phyloP scores from a whole-genome alignment of 2,329 filamentous ascomycete genomes.

The Cladosporium sp. region DNA sequence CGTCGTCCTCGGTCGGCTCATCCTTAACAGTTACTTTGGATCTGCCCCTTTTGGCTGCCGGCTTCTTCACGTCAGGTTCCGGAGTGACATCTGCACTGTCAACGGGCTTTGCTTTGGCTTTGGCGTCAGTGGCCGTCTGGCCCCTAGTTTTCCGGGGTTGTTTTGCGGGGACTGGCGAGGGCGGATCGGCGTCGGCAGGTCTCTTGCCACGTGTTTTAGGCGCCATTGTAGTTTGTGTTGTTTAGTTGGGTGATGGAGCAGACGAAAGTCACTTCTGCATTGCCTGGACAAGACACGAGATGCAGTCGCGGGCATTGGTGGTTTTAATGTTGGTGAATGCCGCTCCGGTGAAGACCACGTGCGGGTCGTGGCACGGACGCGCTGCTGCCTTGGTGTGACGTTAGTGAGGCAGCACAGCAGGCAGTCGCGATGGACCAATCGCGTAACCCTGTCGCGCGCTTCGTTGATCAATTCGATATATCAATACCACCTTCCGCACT shows the following conservation, averaged over 20 bases:
- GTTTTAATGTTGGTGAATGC: neutral
- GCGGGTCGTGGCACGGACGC: neutral
- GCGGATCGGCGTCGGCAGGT: neutral
- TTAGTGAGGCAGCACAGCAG: conserved; percentile 4
- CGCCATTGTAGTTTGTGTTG: neutral
- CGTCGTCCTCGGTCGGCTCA: conserved; percentile 6
- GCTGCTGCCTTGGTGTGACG: conserved; percentile 3
- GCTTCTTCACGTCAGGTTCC: conserved; percentile 15
- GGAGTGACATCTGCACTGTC: conserved; percentile 5
- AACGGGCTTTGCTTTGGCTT: conserved; percentile 1
- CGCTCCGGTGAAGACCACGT: neutral
- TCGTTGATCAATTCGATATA: neutral
- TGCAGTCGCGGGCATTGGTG: neutral
- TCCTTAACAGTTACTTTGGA: conserved; percentile 10
- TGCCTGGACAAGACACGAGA: neutral
- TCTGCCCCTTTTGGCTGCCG: conserved; percentile 12
- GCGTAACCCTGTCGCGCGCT: neutral
- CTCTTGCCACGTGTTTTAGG: conserved; percentile 3
- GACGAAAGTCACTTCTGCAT: neutral
- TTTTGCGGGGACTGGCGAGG: neutral
- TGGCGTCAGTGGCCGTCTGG: conserved; percentile 6
- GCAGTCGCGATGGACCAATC: neutral
- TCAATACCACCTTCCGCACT: neutral
- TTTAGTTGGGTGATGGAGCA: neutral
- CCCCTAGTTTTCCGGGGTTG: conserved; percentile 7